Evolutionary conservation across 2,329 filamentous ascomycete genomes (phyloP).

Genomic region (Juglanconis juglandina): DNA sequence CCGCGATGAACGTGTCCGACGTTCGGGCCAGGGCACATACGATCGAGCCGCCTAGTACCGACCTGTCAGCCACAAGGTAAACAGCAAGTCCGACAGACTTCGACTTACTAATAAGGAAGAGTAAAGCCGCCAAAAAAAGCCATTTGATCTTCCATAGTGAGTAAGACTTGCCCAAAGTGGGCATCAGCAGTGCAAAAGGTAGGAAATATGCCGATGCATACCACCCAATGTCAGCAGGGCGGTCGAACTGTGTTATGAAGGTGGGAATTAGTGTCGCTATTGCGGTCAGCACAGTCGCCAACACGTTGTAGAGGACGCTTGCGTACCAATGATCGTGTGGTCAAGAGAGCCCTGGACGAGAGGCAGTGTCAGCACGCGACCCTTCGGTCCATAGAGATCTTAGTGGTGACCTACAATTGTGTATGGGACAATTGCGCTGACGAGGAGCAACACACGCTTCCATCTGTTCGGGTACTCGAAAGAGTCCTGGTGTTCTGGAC

Average conservation of each 20-base stretch:
- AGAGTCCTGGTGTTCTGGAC: neutral
- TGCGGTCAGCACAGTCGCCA: neutral
- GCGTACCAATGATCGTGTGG: neutral
- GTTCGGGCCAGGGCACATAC: neutral
- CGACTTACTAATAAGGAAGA: neutral
- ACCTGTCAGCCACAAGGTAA: too few relatives aligned
- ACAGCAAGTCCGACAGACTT: too few relatives aligned
- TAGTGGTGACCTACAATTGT: neutral
- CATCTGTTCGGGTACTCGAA: neutral
- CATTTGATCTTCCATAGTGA: constrained; percentile 21
- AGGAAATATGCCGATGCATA: constrained; percentile 34
- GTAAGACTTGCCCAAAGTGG: constrained; percentile 20
- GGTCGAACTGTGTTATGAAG: constrained; percentile 25
- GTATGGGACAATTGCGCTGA: neutral
- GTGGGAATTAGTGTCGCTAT: constrained; percentile 21
- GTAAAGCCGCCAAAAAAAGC: neutral
- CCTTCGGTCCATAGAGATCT: neutral
- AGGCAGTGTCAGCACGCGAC: neutral
- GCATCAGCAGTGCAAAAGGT: constrained; percentile 20
- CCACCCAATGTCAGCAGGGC: constrained; percentile 38
- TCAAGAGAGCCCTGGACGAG: neutral
- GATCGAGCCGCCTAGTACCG: neutral
- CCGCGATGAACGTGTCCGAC: constrained; percentile 23
- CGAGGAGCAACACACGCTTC: neutral
- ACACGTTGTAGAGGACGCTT: neutral